phyloP scores from a whole-genome alignment of 2,329 filamentous ascomycete genomes.

The Paecilomyces formosus region DNA sequence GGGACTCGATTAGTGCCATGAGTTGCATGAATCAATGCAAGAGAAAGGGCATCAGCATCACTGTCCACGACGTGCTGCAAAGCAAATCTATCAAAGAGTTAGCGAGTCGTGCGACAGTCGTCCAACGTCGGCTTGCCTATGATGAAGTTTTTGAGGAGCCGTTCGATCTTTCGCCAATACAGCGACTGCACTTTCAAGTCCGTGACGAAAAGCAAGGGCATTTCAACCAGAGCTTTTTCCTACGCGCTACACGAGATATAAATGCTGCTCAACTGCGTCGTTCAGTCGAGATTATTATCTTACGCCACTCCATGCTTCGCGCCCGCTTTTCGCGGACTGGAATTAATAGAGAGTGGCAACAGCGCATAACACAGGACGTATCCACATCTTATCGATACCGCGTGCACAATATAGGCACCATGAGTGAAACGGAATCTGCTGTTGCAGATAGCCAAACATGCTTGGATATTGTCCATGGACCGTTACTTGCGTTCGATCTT shows the following conservation, averaged over 20 bases:
- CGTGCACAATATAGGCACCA: constrained; percentile 10
- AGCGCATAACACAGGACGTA: constrained; percentile 22
- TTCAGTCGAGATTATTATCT: constrained; percentile 24
- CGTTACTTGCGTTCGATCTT: constrained; percentile 36
- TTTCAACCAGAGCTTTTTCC: constrained; percentile 33
- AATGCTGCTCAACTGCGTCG: constrained; percentile 14
- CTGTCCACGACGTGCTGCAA: constrained; percentile 42
- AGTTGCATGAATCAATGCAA: constrained; percentile 42
- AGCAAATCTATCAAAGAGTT: constrained; percentile 39
- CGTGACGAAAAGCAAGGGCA: constrained; percentile 26
- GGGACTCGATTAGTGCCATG: constrained; percentile 46
- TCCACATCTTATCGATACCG: constrained; percentile 20
- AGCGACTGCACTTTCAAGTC: constrained; percentile 29
- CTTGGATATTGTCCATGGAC: constrained; percentile 29
- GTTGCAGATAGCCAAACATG: constrained; percentile 23
- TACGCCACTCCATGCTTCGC: constrained; percentile 31
- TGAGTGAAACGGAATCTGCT: constrained; percentile 14
- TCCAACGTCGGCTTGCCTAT: constrained; percentile 24
- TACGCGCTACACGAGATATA: constrained; percentile 20
- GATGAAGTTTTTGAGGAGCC: constrained; percentile 21
- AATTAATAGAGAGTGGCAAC: constrained; percentile 12
- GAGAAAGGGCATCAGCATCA: constrained; percentile 37
- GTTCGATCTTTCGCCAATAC: constrained; percentile 31
- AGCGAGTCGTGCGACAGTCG: constrained; percentile 21
- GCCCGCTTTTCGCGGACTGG: constrained; percentile 20